phyloP scores from a whole-genome alignment of 2,329 filamentous ascomycete genomes.

The Diaporthe vexans region DNA sequence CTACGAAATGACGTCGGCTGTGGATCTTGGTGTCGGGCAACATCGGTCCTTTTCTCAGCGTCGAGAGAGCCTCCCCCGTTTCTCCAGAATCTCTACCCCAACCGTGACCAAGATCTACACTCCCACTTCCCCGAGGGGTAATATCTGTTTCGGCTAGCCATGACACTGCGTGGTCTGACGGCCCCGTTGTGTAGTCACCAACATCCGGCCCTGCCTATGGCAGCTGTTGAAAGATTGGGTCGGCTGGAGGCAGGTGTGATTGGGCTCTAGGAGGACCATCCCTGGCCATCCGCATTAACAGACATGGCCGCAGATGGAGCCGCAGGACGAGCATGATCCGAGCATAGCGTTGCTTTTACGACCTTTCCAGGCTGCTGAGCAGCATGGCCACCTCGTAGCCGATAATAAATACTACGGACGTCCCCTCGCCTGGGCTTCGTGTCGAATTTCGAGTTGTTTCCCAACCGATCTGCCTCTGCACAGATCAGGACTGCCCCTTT shows the following conservation, averaged over 20 bases:
- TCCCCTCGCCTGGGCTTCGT: not conserved
- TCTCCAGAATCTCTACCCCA: constrained; percentile 28
- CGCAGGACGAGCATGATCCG: constrained; percentile 25
- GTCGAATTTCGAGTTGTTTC: not conserved
- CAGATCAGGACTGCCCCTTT: constrained; percentile 1
- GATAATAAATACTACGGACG: constrained; percentile 27
- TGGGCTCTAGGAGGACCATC: constrained; percentile 6
- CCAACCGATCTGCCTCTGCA: constrained; percentile 4
- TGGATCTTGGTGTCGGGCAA: constrained; percentile 22
- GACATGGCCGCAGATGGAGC: constrained; percentile 11
- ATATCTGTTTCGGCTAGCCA: constrained; percentile 25
- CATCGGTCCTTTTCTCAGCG: constrained; percentile 22
- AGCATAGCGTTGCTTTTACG: not conserved
- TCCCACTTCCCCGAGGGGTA: constrained; percentile 32
- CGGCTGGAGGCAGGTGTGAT: not conserved
- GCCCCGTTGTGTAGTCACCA: constrained; percentile 3
- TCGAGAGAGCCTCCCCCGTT: constrained; percentile 14
- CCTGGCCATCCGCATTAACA: constrained; percentile 15
- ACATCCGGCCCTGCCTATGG: constrained; percentile 7
- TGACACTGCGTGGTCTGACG: not conserved
- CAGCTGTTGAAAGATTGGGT: constrained; percentile 2
- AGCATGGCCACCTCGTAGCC: constrained; percentile 5
- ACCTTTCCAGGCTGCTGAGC: not conserved
- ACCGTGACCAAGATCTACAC: constrained; percentile 19
- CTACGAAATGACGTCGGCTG: constrained; percentile 30